A percentile compares a stretch with the other conserved stretches of the same genome.
Evolutionary conservation across 2,329 filamentous ascomycete genomes (phyloP).

Genomic region (Hyphodiscus sp.): DNA sequence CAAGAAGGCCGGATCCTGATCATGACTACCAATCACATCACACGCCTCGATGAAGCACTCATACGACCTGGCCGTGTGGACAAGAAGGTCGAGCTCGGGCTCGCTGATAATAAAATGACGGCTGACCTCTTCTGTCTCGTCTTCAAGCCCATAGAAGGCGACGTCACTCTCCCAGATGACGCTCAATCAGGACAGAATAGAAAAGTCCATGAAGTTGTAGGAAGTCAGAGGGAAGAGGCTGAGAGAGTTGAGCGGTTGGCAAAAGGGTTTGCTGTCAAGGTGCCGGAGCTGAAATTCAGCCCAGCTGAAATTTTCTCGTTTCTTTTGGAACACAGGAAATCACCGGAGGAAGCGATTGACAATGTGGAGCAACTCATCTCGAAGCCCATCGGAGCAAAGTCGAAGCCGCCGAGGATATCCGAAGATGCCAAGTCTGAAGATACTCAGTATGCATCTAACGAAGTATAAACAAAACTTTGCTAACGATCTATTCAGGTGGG

Average conservation of each 20-base stretch:
- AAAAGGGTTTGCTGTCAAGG: slow-evolving; percentile 41
- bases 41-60: slow-evolving; percentile 51
- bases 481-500: slow-evolving; percentile 11
- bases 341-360: slow-evolving; percentile 45
- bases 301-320: slow-evolving; percentile 60
- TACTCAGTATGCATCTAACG: slow-evolving; percentile 5
- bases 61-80: slow-evolving; percentile 57
- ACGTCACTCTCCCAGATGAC: slow-evolving; percentile 45
- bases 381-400: slow-evolving; percentile 6
- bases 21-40: slow-evolving; percentile 61
- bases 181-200: slow-evolving; percentile 2
- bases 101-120: slow-evolving; percentile 23
- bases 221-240: slow-evolving; percentile 7
- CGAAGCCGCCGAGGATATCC: slow-evolving; percentile 2
- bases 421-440: slow-evolving; percentile 8
- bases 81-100: slow-evolving; percentile 46
- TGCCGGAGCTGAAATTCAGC: slow-evolving; percentile 44
- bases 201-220: slow-evolving; percentile 2
- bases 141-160: slow-evolving; percentile 40
- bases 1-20: slow-evolving; percentile 60
- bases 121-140: slow-evolving; percentile 23
- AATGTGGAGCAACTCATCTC: slow-evolving; percentile 36
- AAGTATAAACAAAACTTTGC: slow-evolving; percentile 7
- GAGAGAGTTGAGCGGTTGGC: slow-evolving; percentile 10
- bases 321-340: slow-evolving; percentile 53